These are phyloP conservation scores for Ustilago vetiveriae DNA, from an alignment of 1,284 basidiomycete species.

Conservation along the genomic window DNA sequence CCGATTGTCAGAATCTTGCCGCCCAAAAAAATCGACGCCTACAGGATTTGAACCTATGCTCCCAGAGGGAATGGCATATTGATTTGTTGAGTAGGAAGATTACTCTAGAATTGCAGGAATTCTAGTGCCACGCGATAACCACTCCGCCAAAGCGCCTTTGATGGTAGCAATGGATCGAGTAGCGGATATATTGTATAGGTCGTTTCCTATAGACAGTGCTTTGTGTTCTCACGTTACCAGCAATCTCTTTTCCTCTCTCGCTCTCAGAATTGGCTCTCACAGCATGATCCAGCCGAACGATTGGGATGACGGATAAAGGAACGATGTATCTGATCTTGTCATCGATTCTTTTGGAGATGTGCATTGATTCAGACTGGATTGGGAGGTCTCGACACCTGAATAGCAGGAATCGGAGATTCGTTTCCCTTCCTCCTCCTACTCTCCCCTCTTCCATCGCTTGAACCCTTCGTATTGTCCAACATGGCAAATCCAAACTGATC, in stretches of 20 bases:
- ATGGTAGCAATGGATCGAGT: not conserved
- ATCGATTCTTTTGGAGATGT: too few species aligned
- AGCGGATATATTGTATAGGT: not conserved
- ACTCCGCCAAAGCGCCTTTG: constrained; percentile 46
- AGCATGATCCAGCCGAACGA: too few species aligned
- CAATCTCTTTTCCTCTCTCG: too few species aligned
- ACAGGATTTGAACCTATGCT: constrained; percentile 56
- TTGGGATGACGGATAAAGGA: too few species aligned
- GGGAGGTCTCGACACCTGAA: constrained; percentile 28
- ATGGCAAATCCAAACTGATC: not conserved
- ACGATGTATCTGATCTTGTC: too few species aligned
- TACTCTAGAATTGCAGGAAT: constrained; percentile 31
- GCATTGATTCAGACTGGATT: not conserved
- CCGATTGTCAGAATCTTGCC: too few species aligned
- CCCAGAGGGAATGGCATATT: constrained; percentile 52
- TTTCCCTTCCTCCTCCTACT: not conserved
- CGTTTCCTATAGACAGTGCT: too few species aligned
- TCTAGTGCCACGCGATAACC: constrained; percentile 55
- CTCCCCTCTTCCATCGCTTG: not conserved
- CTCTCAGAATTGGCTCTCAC: too few species aligned
- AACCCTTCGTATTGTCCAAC: not conserved
- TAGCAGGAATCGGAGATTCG: constrained; percentile 9
- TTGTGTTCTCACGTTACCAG: too few species aligned
- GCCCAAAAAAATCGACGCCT: constrained; percentile 40
- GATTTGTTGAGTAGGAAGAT: constrained; percentile 27